phyloP scores from a whole-genome alignment of 2,329 filamentous ascomycete species.

The Fusarium ramigenum region DNA sequence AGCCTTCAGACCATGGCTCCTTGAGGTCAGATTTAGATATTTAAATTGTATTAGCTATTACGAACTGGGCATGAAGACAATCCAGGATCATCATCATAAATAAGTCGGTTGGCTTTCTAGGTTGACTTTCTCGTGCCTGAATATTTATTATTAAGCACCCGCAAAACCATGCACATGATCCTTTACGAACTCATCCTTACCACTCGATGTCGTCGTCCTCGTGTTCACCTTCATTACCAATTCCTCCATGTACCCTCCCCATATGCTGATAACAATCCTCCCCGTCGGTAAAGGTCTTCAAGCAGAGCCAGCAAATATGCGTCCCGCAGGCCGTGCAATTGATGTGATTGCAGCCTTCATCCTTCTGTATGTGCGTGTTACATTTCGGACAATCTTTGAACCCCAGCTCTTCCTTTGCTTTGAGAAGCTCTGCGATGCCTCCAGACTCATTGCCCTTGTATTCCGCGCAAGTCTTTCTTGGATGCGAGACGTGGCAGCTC shows the following conservation, averaged over 20 bases:
- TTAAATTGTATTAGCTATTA: neutral
- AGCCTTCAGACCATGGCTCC: neutral
- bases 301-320: slow-evolving; percentile 61
- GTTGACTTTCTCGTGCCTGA: neutral
- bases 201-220: neutral
- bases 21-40: neutral
- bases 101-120: neutral
- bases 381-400: slow-evolving; percentile 56
- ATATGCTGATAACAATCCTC: neutral
- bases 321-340: slow-evolving; percentile 51
- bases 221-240: neutral
- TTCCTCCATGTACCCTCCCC: neutral
- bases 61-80: too few species aligned
- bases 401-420: slow-evolving; percentile 47
- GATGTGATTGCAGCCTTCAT: slow-evolving; percentile 58
- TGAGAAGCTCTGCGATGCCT: slow-evolving; percentile 39
- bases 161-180: fast-evolving
- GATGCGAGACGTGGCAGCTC: slow-evolving; percentile 48
- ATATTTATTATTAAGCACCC: neutral
- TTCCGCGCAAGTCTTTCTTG: slow-evolving; percentile 47
- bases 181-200: neutral
- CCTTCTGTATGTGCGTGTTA: slow-evolving; percentile 53
- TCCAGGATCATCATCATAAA: too few species aligned
- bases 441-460: slow-evolving; percentile 42
- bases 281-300: slow-evolving; percentile 45